Evolutionary conservation across 768 basidiomycete genomes (phyloP), one percentile per base, ranked within the genome.

Genomic region (Neoboletus subvelutipes): DNA sequence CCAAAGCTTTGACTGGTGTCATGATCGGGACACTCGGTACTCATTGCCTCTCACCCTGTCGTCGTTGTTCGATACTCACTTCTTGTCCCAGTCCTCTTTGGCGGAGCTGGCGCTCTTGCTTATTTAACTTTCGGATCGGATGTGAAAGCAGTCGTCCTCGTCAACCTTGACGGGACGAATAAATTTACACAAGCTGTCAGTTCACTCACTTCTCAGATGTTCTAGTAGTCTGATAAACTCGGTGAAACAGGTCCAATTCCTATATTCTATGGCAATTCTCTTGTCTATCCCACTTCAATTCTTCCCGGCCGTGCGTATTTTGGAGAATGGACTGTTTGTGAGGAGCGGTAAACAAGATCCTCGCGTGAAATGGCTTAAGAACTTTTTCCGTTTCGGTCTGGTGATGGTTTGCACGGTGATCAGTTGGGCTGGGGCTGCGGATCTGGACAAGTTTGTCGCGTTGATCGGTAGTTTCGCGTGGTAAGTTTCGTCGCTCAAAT

Each of bases 321-420:
- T 98, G 75, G 97, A 99, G 79, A 96, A 98, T 67, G 95, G 91
- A 4, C 66, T 98, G 29, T 98, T 98, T 71, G 85, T 85, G 45
- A 82, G 82, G 48, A 93, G 90, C 64, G 97, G 97, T 47, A 98
- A 98, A 72, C 79, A 71, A 50, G 80, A 93, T 70, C 61, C 76
- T 34, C 80, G 83, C 54, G 90, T 98, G 69, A 98, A 99, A 71
- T 98, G 96, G 97, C 78, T 85, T 65, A 99, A 99, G 85, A 99
- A 98, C 66, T 73, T 83, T n/a, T 85, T 94, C 72, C 82, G 87
- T 49, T 93, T 90, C 63, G 76, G 76, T 29, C 75, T 88, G 64
- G 85, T 98, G 60, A 76, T 89, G 68, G 70, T 90, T 57, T 93
- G 93, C 72, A 91, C 91, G n/a, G 78, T 78, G 45, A 77, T 98